Evolutionary conservation across 345 rosid species (phyloP).

Genomic region (Lumnitzera racemosa): DNA sequence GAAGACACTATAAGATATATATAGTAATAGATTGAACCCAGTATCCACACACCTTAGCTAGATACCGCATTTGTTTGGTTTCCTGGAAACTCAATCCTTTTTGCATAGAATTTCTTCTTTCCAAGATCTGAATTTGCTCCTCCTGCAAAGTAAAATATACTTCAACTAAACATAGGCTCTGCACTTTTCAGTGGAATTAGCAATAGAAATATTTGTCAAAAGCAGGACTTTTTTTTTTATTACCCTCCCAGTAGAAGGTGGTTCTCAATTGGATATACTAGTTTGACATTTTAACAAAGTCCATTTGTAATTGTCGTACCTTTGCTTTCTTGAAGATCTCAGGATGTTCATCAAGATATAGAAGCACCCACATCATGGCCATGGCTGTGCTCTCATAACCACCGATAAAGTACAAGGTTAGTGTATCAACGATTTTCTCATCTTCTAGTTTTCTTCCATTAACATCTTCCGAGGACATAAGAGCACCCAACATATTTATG

Average conservation of each 20-base stretch:
- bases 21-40: neutral
- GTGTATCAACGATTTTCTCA: conserved; percentile 24
- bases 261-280: neutral
- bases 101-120: conserved; percentile 20
- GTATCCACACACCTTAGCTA: conserved; percentile 23
- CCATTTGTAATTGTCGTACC: conserved; percentile 17
- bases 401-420: conserved; percentile 29
- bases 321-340: conserved; percentile 40
- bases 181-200: neutral
- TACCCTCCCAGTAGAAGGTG: no score
- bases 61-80: conserved; percentile 34
- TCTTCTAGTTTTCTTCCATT: conserved; percentile 22
- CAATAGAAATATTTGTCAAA: no score
- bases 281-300: neutral
- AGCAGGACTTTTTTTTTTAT: no score
- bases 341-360: conserved; percentile 41
- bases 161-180: neutral
- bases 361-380: conserved; percentile 22
- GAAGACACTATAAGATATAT: no score
- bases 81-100: conserved; percentile 26
- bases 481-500: conserved; percentile 31
- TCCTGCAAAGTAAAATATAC: conserved; percentile 11
- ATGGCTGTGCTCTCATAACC: conserved; percentile 27
- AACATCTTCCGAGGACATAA: conserved; percentile 24
- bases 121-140: conserved; percentile 30